Evolutionary conservation across 2,329 filamentous ascomycete genomes (phyloP).

Genomic region (Coniochaeta pulveracea): DNA sequence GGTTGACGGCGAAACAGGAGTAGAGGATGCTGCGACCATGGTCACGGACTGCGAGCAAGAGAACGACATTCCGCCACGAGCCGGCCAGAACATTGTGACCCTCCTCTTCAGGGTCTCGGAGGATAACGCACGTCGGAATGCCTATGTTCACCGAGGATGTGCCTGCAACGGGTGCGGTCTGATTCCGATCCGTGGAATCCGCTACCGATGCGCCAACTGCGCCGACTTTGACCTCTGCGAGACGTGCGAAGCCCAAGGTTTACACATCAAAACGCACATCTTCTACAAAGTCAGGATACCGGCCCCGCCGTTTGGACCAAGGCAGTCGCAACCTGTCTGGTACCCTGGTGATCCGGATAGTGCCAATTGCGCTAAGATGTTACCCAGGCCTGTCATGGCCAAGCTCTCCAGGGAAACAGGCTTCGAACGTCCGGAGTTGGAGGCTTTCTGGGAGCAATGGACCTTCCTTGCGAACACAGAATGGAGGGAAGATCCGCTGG

Average conservation of each 20-base stretch:
- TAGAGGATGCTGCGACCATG: conserved; percentile 19
- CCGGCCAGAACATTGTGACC: conserved; percentile 71
- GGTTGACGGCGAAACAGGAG: conserved; percentile 21
- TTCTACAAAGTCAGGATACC: conserved; percentile 95
- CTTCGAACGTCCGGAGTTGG: conserved; percentile 77
- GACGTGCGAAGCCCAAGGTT: conserved; percentile 68
- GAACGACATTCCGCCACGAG: conserved; percentile 35
- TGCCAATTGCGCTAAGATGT: conserved; percentile 51
- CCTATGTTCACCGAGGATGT: conserved; percentile 86
- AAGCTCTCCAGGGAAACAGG: conserved; percentile 61
- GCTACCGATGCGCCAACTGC: conserved; percentile 93
- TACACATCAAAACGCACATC: conserved; percentile 82
- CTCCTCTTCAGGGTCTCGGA: conserved; percentile 88
- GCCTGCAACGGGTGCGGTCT: conserved; percentile 83
- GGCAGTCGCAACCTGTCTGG: conserved; percentile 72
- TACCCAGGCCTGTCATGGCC: conserved; percentile 57
- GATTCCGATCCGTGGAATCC: conserved; percentile 80
- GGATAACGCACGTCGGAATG: conserved; percentile 77
- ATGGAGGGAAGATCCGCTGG: conserved; percentile 70
- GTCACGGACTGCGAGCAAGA: conserved; percentile 43
- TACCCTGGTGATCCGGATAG: conserved; percentile 81
- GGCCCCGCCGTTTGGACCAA: conserved; percentile 70
- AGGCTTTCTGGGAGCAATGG: conserved; percentile 95
- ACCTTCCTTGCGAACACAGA: conserved; percentile 83
- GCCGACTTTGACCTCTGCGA: conserved; percentile 94